Conservation (phyloP, 257 asterid species). For the Salvia hispanica region DNA sequence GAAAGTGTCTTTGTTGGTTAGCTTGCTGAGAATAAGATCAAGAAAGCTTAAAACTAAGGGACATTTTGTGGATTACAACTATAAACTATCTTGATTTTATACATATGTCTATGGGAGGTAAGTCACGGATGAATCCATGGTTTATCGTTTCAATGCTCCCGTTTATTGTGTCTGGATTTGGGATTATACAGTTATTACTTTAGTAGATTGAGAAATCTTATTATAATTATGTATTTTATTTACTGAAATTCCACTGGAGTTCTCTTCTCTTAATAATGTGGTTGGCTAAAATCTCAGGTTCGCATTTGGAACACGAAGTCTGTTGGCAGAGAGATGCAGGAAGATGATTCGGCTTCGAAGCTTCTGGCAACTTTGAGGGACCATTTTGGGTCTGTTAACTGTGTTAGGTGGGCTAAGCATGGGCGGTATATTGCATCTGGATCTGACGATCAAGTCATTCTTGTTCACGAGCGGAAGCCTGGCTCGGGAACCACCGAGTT, state of each 20-base stretch:
- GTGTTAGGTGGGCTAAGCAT: conserved; percentile 99
- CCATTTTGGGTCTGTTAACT: conserved; percentile 97
- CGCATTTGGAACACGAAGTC: conserved; percentile 95
- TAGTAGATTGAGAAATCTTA: not conserved
- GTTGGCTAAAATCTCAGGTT: conserved; percentile 56
- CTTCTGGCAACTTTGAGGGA: conserved; percentile 89
- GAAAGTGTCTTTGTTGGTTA: no score
- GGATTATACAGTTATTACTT: not conserved
- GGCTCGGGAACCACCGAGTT: conserved; percentile 96
- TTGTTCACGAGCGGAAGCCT: conserved; percentile 93
- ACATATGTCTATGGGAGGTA: not conserved
- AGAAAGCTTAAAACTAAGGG: not conserved
- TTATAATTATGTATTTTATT: no score
- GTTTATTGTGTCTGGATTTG: conserved; percentile 2
- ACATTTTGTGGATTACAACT: not conserved
- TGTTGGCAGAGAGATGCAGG: conserved; percentile 62
- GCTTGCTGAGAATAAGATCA: not conserved
- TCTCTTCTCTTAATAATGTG: not conserved
- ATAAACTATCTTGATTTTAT: not conserved
- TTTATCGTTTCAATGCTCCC: not conserved
- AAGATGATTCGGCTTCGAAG: conserved; percentile 65
- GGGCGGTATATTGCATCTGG: conserved; percentile 96
- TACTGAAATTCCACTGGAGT: not conserved
- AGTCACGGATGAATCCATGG: conserved; percentile 7
- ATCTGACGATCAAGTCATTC: conserved; percentile 94